Evolutionary conservation across 129 eudicot species (phyloP).

Genomic region (Rutidosis leptorrhynchoides): DNA sequence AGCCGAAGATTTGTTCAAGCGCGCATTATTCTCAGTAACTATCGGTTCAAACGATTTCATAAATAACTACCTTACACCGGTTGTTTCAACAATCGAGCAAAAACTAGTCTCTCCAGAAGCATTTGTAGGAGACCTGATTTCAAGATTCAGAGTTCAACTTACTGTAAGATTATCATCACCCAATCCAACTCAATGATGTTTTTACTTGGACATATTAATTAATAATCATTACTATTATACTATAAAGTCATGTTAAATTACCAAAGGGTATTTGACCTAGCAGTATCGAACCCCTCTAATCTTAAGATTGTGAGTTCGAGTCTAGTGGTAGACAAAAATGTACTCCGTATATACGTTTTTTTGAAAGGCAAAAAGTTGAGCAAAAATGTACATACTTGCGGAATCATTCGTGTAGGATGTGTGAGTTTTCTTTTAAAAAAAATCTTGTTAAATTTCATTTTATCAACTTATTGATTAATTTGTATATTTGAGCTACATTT

Average conservation of each 20-base stretch:
- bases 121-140: slow-evolving; percentile 58
- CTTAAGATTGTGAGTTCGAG: no score
- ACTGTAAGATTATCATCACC: slow-evolving; percentile 48
- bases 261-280: no score
- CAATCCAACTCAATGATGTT: slow-evolving; percentile 1
- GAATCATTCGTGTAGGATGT: no score
- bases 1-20: slow-evolving; percentile 44
- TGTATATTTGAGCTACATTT: not conserved
- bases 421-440: no score
- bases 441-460: not conserved
- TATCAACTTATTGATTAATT: not conserved
- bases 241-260: no score
- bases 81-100: slow-evolving; percentile 48
- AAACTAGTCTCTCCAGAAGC: slow-evolving; percentile 49
- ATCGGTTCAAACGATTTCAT: slow-evolving; percentile 91
- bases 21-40: slow-evolving; percentile 65
- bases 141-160: slow-evolving; percentile 66
- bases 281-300: no score
- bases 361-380: no score
- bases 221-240: no score
- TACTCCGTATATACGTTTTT: no score
- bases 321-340: no score
- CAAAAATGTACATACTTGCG: no score
- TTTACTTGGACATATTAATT: not conserved
- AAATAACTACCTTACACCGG: slow-evolving; percentile 75